These are phyloP conservation scores for Candida tallmaniae DNA, from an alignment of 805 yeast species.

Conservation along the genomic window DNA sequence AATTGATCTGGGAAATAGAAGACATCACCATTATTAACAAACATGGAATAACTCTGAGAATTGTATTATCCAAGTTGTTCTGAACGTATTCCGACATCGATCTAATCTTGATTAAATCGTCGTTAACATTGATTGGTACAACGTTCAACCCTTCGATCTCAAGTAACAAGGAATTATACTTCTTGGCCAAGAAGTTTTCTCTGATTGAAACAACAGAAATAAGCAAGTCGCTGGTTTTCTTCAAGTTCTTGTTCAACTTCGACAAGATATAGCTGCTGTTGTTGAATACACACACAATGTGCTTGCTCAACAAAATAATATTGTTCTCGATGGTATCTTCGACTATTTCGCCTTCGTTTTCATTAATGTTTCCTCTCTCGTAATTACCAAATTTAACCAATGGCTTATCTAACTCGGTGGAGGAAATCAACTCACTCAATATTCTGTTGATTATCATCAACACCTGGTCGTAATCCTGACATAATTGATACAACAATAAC, in stretches of 20 bases:
- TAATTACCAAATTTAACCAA: constrained; percentile 41
- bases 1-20: constrained; percentile 57
- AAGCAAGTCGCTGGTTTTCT: constrained; percentile 62
- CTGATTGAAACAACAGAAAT: constrained; percentile 67
- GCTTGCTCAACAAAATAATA: constrained; percentile 43
- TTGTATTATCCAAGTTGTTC: constrained; percentile 60
- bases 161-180: constrained; percentile 56
- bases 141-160: constrained; percentile 57
- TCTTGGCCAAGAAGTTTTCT: constrained; percentile 47
- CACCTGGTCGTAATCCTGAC: constrained; percentile 84
- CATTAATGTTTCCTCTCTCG: constrained; percentile 15
- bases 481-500: constrained; percentile 75
- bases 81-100: constrained; percentile 58
- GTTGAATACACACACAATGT: constrained; percentile 41
- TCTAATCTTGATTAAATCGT: constrained; percentile 56
- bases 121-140: constrained; percentile 50
- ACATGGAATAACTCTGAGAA: constrained; percentile 76
- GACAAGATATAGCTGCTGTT: constrained; percentile 57
- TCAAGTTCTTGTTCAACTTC: constrained; percentile 49
- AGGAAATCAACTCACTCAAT: constrained; percentile 71
- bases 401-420: constrained; percentile 64
- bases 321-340: constrained; percentile 43
- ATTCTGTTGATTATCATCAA: constrained; percentile 67
- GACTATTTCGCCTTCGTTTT: constrained; percentile 26
- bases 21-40: constrained; percentile 79